Percentiles rank a stretch among this genome's conserved stretches.
These are phyloP conservation scores for Furculomyces boomerangus DNA, from an alignment of 371 early-diverging fungal genomes.

Conservation along the genomic window DNA sequence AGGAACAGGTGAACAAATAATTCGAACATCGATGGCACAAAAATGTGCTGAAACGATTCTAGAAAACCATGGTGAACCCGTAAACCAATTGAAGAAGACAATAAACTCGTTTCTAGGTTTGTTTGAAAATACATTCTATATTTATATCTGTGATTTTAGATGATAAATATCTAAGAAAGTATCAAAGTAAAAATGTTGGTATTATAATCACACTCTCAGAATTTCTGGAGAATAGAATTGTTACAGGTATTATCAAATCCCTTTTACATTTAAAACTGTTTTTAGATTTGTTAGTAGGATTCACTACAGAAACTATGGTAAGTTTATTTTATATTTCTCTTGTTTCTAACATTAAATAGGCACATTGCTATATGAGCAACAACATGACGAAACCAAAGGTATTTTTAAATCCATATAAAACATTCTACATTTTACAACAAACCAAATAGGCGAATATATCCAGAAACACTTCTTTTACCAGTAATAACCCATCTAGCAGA, in stretches of 20 bases:
- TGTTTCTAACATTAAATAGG: neutral
- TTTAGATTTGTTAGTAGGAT: constrained; percentile 34
- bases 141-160: neutral
- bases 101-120: neutral
- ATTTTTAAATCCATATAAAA: too few relatives aligned
- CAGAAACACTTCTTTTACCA: neutral
- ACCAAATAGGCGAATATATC: too few relatives aligned
- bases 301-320: constrained; percentile 40
- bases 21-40: neutral
- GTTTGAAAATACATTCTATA: neutral
- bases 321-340: neutral
- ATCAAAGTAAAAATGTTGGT: neutral
- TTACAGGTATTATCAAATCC: neutral
- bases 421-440: too few relatives aligned
- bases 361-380: constrained; percentile 3
- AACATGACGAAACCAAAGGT: constrained; percentile 12
- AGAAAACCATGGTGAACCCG: neutral
- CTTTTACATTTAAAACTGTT: neutral
- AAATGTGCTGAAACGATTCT: constrained; percentile 2
- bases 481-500: neutral
- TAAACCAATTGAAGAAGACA: neutral
- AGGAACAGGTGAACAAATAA: constrained; percentile 3
- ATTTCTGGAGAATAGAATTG: neutral
- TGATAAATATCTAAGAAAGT: neutral
- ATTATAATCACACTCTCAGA: neutral